Evolutionary conservation across 805 yeast species (phyloP).

Genomic region (Yamadazyma tumulicola): DNA sequence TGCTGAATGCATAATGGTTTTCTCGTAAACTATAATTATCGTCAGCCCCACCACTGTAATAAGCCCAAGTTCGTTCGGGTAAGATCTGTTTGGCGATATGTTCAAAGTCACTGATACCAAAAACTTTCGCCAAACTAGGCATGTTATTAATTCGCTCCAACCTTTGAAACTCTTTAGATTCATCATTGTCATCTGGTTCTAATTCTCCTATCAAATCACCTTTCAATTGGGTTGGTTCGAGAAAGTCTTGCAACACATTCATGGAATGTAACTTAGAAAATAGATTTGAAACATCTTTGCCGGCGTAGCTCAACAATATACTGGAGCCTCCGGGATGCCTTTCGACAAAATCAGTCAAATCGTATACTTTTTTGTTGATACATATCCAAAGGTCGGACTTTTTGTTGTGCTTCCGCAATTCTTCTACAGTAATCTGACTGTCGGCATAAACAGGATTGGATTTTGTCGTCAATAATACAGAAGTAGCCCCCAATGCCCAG

Average conservation of each 20-base stretch:
- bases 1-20: conserved; percentile 80
- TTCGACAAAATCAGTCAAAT: conserved; percentile 33
- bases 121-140: conserved; percentile 15
- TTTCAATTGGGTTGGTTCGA: conserved; percentile 5
- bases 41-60: conserved; percentile 61
- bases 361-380: conserved; percentile 32
- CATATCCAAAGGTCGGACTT: conserved; percentile 27
- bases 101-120: conserved; percentile 37
- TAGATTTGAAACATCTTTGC: conserved; percentile 53
- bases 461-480: not conserved
- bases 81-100: conserved; percentile 31
- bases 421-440: conserved; percentile 10
- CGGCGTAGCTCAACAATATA: conserved; percentile 47
- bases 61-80: conserved; percentile 33
- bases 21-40: conserved; percentile 85
- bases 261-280: conserved; percentile 39
- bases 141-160: conserved; percentile 6
- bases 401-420: conserved; percentile 15
- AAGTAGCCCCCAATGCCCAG: not conserved
- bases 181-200: conserved; percentile 9
- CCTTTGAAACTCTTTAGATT: conserved; percentile 4
- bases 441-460: not conserved
- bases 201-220: conserved; percentile 12
- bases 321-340: conserved; percentile 53
- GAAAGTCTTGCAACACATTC: conserved; percentile 16